Evolutionary conservation across 768 basidiomycete species (phyloP).

Genomic region (Podaxis sp.): DNA sequence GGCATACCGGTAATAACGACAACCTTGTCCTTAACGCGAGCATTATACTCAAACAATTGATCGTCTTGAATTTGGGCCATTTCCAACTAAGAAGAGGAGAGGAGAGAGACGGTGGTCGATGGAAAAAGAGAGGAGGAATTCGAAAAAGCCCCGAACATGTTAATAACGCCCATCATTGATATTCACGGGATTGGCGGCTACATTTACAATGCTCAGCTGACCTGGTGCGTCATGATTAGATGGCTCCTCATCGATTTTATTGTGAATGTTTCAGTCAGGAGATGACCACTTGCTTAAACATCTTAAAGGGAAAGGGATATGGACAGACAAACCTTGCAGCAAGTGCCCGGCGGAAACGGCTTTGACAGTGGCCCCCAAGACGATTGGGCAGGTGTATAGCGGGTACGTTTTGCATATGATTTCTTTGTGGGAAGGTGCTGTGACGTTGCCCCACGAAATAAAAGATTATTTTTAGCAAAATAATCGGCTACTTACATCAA

Average conservation of each 20-base stretch:
- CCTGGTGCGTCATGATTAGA: no score
- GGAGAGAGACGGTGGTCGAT: neutral
- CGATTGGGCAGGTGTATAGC: no score
- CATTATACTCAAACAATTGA: slow-evolving; percentile 35
- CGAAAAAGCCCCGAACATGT: neutral
- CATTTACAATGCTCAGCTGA: neutral
- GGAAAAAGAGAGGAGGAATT: neutral
- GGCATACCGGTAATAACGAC: slow-evolving; percentile 47
- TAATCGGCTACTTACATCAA: no score
- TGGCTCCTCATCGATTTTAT: no score
- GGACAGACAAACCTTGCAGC: no score
- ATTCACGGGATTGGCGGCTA: neutral
- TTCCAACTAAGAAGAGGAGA: neutral
- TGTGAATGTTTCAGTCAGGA: no score
- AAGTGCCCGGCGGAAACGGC: no score
- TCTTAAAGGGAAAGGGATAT: no score
- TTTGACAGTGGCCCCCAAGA: no score
- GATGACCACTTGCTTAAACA: no score
- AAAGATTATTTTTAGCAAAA: neutral
- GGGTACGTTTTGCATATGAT: neutral
- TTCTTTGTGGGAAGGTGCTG: neutral
- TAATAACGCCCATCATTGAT: neutral
- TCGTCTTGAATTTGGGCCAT: slow-evolving; percentile 47
- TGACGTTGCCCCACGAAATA: neutral
- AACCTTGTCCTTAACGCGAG: slow-evolving; percentile 40